Base-by-base conservation (phyloP, 768 basidiomycete species). In the Saitozyma podzolica region DNA sequence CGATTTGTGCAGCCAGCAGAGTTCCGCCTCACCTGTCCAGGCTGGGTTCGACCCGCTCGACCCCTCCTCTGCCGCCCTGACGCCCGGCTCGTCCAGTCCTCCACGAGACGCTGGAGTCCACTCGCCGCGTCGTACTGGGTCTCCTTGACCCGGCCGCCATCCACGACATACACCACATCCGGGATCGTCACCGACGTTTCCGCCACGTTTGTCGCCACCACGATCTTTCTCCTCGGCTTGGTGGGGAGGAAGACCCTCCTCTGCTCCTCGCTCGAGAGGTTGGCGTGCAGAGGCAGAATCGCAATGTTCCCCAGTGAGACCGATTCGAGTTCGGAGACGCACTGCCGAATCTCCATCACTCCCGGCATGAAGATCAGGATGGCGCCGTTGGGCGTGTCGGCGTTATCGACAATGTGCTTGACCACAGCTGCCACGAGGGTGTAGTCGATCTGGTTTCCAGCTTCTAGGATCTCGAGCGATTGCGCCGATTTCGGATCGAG, bases 121-220 rank as follows among this genome's bases (percentile, higher is more conserved):
- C 83, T 85, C 47, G 88, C 87, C 0, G 88, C 80, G 70, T 91
- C 89, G 67, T 83, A 84, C 66, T 85, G 86, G 3, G 84, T 89
- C 80, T 94, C 91, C 77, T 93, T 94, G 66, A 90, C 89, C 75
- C 86, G 89, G 7, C 92, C 92, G 0, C 85, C 81, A 72, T 95
- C 92, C 11, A 94, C 84, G 19, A 94, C 91, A 70, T 89, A 91
- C 43, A 89, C 83, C 20, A 94, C 84, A 70, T 94, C 92, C 70
- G 93, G 89, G 59, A 96, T 92, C 0, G 92, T 93, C 58, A 94
- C 89, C 2, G 90, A 91, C 1, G 91, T 93, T 86, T 92, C 59
- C 19, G 68, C 59, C 40, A 97, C 90, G 72, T 96, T 96, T 3
- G 94, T 96, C 0, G 92, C 85, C 0, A 87, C 90, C 50, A 96